Evolutionary conservation across 129 eudicot species (phyloP).

Genomic region (carrot (Daucus carota)): DH1_v3.0 NC_030385.2:12057501-12058000

Average conservation of each 20-base stretch:
- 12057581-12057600: not conserved
- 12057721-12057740: not conserved
- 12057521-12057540: constrained; percentile 51
- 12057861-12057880: not conserved
- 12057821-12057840: not conserved
- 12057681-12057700: not conserved
- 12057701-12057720: not conserved
- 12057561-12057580: constrained; percentile 26
- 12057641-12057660: not conserved
- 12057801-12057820: not conserved
- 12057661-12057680: not conserved
- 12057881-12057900: not conserved
- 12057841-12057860: not conserved
- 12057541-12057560: constrained; percentile 56
- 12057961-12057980: not conserved
- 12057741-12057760: not conserved
- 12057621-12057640: not conserved
- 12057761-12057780: not conserved
- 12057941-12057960: not conserved
- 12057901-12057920: not conserved
- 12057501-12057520: constrained; percentile 89
- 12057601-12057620: not conserved
- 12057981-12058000: too few relatives aligned
- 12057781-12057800: not conserved
- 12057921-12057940: not conserved